Evolutionary conservation across 1,139 yeast genomes (phyloP).

Genomic region (Debaryomyces robertsiae): DNA sequence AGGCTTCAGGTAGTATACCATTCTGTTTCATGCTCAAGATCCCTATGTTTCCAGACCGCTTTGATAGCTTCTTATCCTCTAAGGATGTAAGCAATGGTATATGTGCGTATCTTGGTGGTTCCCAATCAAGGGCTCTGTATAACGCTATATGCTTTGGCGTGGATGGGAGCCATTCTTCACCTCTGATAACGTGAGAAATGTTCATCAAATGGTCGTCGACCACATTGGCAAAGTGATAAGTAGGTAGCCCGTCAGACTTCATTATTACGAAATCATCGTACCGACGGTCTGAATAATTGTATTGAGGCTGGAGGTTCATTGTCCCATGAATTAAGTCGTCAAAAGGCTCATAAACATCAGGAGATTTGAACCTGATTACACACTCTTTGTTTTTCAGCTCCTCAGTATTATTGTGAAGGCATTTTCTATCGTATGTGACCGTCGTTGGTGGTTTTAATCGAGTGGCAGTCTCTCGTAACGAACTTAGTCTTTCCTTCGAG

Average conservation of each 20-base stretch:
- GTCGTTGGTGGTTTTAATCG: conserved; percentile 83
- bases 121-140: conserved; percentile 87
- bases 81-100: conserved; percentile 81
- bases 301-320: conserved; percentile 77
- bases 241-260: conserved; percentile 92
- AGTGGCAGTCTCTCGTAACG: conserved; percentile 71
- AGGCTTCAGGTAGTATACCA: conserved; percentile 83
- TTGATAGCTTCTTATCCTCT: conserved; percentile 79
- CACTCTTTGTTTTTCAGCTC: conserved; percentile 24
- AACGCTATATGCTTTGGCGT: conserved; percentile 93
- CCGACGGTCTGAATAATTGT: conserved; percentile 66
- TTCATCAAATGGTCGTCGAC: conserved; percentile 92
- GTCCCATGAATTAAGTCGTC: conserved; percentile 76
- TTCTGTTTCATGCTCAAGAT: conserved; percentile 57
- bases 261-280: conserved; percentile 88
- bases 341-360: conserved; percentile 66
- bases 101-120: conserved; percentile 79
- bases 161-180: conserved; percentile 97
- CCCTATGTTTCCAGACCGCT: conserved; percentile 82
- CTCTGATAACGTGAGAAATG: conserved; percentile 91
- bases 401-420: conserved; percentile 43
- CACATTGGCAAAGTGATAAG: conserved; percentile 95
- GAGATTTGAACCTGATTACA: conserved; percentile 69
- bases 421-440: conserved; percentile 87
- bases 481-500: conserved; percentile 72